These are phyloP conservation scores for Entomortierella beljakovae DNA, from an alignment of 192 early-diverging fungal species.

Conservation along the genomic window DNA sequence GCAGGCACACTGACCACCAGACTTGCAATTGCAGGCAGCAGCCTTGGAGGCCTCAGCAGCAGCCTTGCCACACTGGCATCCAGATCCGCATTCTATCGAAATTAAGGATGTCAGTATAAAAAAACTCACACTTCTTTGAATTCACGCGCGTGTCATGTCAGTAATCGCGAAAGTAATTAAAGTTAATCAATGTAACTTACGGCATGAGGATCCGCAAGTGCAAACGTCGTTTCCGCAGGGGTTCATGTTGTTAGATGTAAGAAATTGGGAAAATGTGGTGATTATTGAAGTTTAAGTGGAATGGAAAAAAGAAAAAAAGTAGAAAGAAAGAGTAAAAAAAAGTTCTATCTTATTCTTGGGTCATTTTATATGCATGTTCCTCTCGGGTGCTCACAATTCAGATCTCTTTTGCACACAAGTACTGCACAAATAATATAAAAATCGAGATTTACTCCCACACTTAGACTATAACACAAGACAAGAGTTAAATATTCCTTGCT, in stretches of 20 bases:
- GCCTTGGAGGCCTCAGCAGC: conserved; percentile 14
- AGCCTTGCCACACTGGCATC: conserved; percentile 51
- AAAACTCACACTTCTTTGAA: neutral
- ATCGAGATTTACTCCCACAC: too few species aligned
- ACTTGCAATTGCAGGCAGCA: conserved; percentile 33
- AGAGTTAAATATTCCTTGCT: too few species aligned
- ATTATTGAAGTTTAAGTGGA: conserved; percentile 2
- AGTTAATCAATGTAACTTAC: conserved; percentile 15
- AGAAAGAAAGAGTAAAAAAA: conserved; percentile 1
- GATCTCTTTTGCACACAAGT: too few species aligned
- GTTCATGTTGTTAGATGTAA: conserved; percentile 29
- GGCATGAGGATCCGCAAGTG: conserved; percentile 48
- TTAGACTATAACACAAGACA: too few species aligned
- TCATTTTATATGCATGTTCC: too few species aligned
- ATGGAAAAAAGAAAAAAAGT: conserved; percentile 11
- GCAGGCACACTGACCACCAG: conserved; percentile 38
- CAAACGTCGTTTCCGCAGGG: conserved; percentile 54
- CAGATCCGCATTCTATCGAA: conserved; percentile 33
- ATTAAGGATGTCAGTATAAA: neutral
- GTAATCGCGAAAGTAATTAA: neutral
- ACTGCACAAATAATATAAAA: too few species aligned
- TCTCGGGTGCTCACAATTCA: too few species aligned
- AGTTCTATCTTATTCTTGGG: too few species aligned
- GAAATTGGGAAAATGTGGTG: neutral
- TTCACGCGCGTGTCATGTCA: neutral